Conservation (phyloP, 768 basidiomycete species). For the Hemileccinum impolitum region DNA sequence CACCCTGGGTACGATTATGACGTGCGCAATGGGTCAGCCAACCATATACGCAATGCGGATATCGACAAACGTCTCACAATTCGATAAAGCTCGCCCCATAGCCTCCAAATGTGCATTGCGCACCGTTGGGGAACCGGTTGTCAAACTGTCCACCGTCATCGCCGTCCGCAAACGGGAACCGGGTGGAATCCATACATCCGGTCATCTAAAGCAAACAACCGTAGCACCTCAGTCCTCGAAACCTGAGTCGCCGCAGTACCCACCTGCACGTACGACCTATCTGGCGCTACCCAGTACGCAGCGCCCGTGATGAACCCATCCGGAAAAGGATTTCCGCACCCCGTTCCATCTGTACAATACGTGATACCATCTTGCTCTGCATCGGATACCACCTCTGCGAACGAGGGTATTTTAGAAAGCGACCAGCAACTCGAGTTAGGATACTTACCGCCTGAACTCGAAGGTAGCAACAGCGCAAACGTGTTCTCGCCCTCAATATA, state of each 20-base stretch:
- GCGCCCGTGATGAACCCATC: constrained; percentile 39
- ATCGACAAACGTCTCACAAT: constrained; percentile 32
- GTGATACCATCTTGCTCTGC: constrained; percentile 36
- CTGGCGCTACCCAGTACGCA: constrained; percentile 29
- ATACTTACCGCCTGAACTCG: constrained; percentile 30
- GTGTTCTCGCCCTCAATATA: constrained; percentile 26
- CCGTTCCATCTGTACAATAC: constrained; percentile 34
- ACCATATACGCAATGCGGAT: not conserved
- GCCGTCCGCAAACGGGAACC: constrained; percentile 30
- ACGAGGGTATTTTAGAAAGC: not conserved
- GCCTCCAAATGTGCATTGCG: constrained; percentile 50
- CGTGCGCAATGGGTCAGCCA: not conserved
- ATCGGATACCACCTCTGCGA: constrained; percentile 36
- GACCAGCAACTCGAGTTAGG: not conserved
- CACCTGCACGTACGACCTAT: constrained; percentile 41
- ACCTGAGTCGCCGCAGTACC: not conserved
- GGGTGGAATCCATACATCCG: constrained; percentile 34
- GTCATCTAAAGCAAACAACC: constrained; percentile 30
- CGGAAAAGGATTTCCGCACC: constrained; percentile 30
- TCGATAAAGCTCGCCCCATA: constrained; percentile 51
- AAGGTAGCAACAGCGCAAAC: constrained; percentile 38
- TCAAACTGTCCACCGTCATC: constrained; percentile 52
- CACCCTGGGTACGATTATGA: constrained; percentile 28
- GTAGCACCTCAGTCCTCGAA: not conserved
- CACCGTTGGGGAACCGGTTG: constrained; percentile 49